Evolutionary conservation across 2,329 filamentous ascomycete species (phyloP), one percentile per base, ranked within the genome.

Genomic region (Orbilia oligospora): DNA sequence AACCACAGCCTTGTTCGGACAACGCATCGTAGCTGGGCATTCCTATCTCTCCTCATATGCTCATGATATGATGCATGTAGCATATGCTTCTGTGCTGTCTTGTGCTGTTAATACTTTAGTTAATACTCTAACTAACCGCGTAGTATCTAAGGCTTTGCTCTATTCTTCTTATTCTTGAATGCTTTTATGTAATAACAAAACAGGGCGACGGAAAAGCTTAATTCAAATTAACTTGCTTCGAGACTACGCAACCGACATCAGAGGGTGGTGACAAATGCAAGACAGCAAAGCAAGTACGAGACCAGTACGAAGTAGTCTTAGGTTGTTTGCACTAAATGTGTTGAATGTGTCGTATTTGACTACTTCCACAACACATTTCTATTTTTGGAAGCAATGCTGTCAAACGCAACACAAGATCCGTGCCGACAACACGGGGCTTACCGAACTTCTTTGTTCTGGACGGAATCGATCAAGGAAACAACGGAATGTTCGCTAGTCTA

Each of bases 401-500:
- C 56, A 61, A 61, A 61, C 56, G 20, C 56, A 61, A 61, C 56
- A 44, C 56, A 61, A 27, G 12, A 30, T 22, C 12, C 20, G 18
- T 44, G 10, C 36, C 18, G 36, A 44, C 56, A 61, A 61, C 56
- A 9, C 56, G 56, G 56, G 24, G 36, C 20, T 20, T 44, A 20
- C 56, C 33, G 56, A 4, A 8, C 44, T 20, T 44, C 36, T 18
- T 22, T 24, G 55, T 44, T 61, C 33, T 61, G 36, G 55, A 44
- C 33, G 55, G 33, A 44, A 61, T 41, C 55, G 36, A 44, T 16
- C 33, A 61, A 41, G 55, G 55, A 56, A 44, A 38, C 2, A 44
- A 12, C 33, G 55, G 55, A 61, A 61, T 61, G 33, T 33, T 61
- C 55, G 55, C 55, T 61, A 61, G 55, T 30, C 55, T 41, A 18